phyloP scores from a whole-genome alignment of 2,329 filamentous ascomycete species.

The Graphilbum sp. region DNA sequence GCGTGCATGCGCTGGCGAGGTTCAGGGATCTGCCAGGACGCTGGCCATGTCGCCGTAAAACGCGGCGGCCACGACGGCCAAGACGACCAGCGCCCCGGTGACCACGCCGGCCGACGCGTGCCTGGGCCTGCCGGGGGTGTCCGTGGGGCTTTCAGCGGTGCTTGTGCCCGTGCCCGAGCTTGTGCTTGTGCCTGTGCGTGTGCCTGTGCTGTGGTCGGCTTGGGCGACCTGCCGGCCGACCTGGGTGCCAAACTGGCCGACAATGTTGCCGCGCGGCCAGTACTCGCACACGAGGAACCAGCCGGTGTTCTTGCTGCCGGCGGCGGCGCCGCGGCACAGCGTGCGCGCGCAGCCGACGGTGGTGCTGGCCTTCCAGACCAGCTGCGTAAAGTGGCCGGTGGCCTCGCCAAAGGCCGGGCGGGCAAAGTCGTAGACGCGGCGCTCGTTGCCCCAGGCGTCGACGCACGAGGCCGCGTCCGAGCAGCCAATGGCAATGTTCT shows the following conservation, averaged over 20 bases:
- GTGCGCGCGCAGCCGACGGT: conserved; percentile 37
- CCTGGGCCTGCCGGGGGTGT: not conserved
- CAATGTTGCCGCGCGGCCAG: conserved; percentile 48
- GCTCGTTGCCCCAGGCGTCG: conserved; percentile 50
- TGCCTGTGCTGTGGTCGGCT: not conserved
- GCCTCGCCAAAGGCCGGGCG: conserved; percentile 36
- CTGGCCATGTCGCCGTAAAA: conserved; percentile 1
- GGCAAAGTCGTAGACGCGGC: conserved; percentile 39
- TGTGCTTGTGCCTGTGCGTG: not conserved
- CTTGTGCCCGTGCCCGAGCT: not conserved
- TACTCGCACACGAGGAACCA: conserved; percentile 60
- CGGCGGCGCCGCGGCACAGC: conserved; percentile 19
- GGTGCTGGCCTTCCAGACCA: conserved; percentile 52
- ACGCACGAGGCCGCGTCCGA: conserved; percentile 36
- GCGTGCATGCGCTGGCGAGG: no score
- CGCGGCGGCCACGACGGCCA: not conserved
- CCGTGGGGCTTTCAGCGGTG: not conserved
- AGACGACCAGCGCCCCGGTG: conserved; percentile 3
- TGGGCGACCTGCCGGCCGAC: conserved; percentile 19
- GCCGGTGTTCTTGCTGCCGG: conserved; percentile 18
- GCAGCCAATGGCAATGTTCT: conserved; percentile 59
- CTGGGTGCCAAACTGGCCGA: conserved; percentile 31
- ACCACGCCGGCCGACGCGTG: conserved; percentile 2
- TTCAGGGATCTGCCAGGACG: not conserved
- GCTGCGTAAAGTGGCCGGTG: conserved; percentile 58